Conservation (phyloP, 371 early-diverging fungal species). For the Mucor indicus region DNA sequence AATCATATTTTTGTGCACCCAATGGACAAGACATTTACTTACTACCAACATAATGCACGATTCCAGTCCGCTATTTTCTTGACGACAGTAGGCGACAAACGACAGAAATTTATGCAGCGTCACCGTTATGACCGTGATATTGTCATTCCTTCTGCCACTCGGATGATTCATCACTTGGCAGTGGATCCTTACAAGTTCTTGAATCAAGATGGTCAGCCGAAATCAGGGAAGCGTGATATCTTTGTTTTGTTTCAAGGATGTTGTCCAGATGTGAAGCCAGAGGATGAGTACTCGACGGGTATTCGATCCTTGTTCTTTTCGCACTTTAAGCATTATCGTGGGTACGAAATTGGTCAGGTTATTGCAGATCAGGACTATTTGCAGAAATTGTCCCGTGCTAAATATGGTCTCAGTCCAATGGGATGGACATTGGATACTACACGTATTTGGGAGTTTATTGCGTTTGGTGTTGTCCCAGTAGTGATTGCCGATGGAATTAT, state of each 20-base stretch:
- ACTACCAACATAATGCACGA: conserved; percentile 34
- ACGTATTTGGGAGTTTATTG: conserved; percentile 57
- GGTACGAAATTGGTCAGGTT: conserved; percentile 41
- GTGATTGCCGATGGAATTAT: conserved; percentile 58
- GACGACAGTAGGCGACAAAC: conserved; percentile 52
- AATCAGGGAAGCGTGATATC: conserved; percentile 33
- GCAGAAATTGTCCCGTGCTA: conserved; percentile 38
- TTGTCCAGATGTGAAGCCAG: conserved; percentile 33
- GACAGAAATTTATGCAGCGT: conserved; percentile 33
- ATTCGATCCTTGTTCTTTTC: conserved; percentile 48
- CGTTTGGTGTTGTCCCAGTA: conserved; percentile 57
- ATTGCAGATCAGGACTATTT: conserved; percentile 41
- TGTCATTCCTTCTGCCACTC: conserved; percentile 53
- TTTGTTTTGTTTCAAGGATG: conserved; percentile 52
- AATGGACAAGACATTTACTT: conserved; percentile 51
- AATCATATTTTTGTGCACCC: conserved; percentile 56
- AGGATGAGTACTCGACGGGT: conserved; percentile 51
- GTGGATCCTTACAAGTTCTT: conserved; percentile 32
- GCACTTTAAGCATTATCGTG: conserved; percentile 38
- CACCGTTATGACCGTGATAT: conserved; percentile 50
- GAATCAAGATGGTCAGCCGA: conserved; percentile 35
- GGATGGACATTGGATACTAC: conserved; percentile 57
- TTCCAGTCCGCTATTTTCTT: conserved; percentile 51
- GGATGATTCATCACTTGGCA: conserved; percentile 39
- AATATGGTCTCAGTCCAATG: conserved; percentile 54